Base-by-base conservation (phyloP, 306 rosid species). In the Lupinus albus region DNA sequence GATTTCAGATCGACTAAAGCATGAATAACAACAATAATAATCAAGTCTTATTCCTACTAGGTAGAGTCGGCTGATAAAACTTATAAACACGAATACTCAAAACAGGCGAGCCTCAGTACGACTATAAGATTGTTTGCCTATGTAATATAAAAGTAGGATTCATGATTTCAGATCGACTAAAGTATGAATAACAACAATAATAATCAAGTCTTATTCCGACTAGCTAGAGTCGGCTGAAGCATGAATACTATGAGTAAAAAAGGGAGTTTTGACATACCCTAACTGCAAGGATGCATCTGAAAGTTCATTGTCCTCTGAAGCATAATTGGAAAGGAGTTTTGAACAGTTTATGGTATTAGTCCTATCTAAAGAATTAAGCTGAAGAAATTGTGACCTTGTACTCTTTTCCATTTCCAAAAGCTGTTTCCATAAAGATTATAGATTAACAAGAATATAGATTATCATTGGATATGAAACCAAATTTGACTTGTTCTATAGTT, bases 221-320 rank as follows among this genome's bases (percentile, higher is more conserved):
- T n/a, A n/a, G n/a, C n/a, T 20, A 2, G 25, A 20, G 25, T 20
- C 25, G 25, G 25, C 25, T 20, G 2, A 20, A 20, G 25, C 25
- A 20, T 20, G 25, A 30, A 30, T 30, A 30, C 38, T 33, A 6
- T 33, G 8, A 5, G 1, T 33, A 2, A 33, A 56, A 25, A 66
- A 36, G 21, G 77, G 69, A 60, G 41, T 36, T 42, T 12, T 38
- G 20, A 44, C 72, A 68, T 82, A 88, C 91, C 91, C 88, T 66
- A 88, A 76, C 7, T 84, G 89, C 83, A 89, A 82, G 67, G 68
- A 72, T 48, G 87, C 81, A 62, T 86, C 89, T 11, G 89, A 88
- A 60, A 65, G 65, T 36, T 80, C 86, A 16, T 76, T 79, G 62
- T 75, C 85, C 68, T 81, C 83, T 7, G 82, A 68, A 55, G 66